Percentiles rank a stretch among this genome's conserved stretches.
Conservation (phyloP, 1,284 basidiomycete species). For the Ganoderma boninense region DNA sequence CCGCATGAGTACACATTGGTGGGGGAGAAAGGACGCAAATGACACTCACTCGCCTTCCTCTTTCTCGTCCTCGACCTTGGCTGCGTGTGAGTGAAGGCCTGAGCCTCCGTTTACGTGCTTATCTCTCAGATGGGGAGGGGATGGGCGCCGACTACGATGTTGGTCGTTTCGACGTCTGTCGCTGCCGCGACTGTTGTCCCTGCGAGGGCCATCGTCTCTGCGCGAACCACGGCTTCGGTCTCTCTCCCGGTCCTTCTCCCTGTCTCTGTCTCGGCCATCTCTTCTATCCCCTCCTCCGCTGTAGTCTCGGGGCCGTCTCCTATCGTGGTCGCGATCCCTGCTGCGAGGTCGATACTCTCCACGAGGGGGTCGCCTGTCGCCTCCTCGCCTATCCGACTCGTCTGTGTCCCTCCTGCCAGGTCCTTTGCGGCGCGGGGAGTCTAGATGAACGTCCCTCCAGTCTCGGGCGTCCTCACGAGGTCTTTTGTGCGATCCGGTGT, state of each 20-base stretch:
- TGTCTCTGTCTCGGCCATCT: conserved; percentile 45
- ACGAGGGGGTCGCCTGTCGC: conserved; percentile 43
- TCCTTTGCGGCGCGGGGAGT: conserved; percentile 42
- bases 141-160: conserved; percentile 26
- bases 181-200: conserved; percentile 28
- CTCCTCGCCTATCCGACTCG: conserved; percentile 42
- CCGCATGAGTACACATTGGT: neutral
- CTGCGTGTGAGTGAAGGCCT: conserved; percentile 35
- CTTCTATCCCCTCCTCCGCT: conserved; percentile 46
- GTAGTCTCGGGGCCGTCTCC: conserved; percentile 47
- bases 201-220: conserved; percentile 34
- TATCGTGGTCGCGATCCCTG: conserved; percentile 41
- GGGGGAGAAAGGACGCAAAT: conserved; percentile 21
- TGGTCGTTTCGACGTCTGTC: conserved; percentile 29
- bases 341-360: conserved; percentile 44
- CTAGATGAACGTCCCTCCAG: conserved; percentile 80
- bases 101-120: conserved; percentile 20
- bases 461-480: conserved; percentile 69
- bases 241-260: conserved; percentile 38
- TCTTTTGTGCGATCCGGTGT: conserved; percentile 59
- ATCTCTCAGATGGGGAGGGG: conserved; percentile 22
- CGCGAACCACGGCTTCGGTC: conserved; percentile 37
- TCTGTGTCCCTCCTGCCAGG: conserved; percentile 46
- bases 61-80: conserved; percentile 60
- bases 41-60: conserved; percentile 85